Evolutionary conservation across 139 green algal species (phyloP).

Genomic region (Tetraselmis chui): DNA sequence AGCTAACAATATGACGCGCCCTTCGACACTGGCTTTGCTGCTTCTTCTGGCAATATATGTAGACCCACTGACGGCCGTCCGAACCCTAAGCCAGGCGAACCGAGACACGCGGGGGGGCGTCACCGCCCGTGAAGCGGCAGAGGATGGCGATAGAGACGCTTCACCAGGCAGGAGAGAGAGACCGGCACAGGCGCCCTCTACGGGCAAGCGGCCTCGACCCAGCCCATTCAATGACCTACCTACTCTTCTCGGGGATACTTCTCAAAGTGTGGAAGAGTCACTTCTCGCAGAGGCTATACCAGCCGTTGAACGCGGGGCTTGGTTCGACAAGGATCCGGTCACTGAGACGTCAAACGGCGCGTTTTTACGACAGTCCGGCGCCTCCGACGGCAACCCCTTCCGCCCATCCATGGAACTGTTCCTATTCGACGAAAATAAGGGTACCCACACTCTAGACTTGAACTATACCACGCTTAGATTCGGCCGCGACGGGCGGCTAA

Average conservation of each 20-base stretch:
- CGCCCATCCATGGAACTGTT: background rate
- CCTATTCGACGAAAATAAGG: background rate
- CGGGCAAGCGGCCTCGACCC: background rate
- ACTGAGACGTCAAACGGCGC: background rate
- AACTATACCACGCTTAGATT: background rate
- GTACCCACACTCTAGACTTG: background rate
- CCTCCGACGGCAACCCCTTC: background rate
- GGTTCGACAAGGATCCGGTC: background rate
- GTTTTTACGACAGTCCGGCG: background rate
- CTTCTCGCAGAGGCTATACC: background rate
- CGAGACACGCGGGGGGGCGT: no score
- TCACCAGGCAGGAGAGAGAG: background rate
- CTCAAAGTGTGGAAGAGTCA: no score
- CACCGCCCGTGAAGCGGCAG: no score
- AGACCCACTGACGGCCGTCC: no score
- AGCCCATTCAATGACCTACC: no score
- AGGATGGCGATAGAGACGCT: background rate
- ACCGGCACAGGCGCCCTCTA: background rate
- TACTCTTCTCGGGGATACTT: no score
- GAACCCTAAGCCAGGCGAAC: background rate
- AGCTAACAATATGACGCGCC: no score
- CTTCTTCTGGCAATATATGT: no score
- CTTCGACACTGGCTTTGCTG: no score
- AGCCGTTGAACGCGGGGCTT: background rate
- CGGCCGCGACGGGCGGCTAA: background rate